These are phyloP conservation scores for Candida saitoana DNA, from an alignment of 805 yeast genomes.

Conservation along the genomic window DNA sequence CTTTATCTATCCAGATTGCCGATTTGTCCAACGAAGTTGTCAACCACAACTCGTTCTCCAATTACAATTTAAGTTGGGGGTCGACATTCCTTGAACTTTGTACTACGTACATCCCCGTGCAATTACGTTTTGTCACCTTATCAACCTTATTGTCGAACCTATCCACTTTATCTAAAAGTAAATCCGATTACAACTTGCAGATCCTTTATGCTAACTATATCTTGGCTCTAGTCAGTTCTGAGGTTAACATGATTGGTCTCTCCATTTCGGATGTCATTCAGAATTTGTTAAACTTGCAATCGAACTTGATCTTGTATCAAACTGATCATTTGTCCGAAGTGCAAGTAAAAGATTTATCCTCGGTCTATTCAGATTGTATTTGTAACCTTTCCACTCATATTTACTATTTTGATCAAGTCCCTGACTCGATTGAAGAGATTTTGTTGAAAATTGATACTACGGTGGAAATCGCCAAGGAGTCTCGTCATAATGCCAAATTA, in stretches of 20 bases:
- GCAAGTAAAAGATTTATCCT: constrained; percentile 29
- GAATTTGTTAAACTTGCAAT: constrained; percentile 51
- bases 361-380: constrained; percentile 53
- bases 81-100: constrained; percentile 56
- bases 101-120: constrained; percentile 78
- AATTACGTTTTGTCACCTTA: constrained; percentile 62
- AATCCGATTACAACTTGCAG: constrained; percentile 21
- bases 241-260: constrained; percentile 81
- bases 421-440: constrained; percentile 74
- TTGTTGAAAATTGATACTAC: constrained; percentile 40
- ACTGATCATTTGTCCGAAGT: constrained; percentile 15
- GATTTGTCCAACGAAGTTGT: constrained; percentile 53
- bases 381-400: constrained; percentile 70
- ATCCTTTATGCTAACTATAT: constrained; percentile 43
- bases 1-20: constrained; percentile 56
- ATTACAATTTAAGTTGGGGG: constrained; percentile 44
- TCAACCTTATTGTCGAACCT: constrained; percentile 36
- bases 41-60: constrained; percentile 29
- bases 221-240: constrained; percentile 63
- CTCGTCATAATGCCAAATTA: constrained; percentile 8
- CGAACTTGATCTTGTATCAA: constrained; percentile 25
- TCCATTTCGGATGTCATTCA: constrained; percentile 77
- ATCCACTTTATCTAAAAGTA: constrained; percentile 17
- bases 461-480: constrained; percentile 13
- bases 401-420: constrained; percentile 81